Conservation (phyloP, 805 yeast genomes). For the Ogataea zsoltii region DNA sequence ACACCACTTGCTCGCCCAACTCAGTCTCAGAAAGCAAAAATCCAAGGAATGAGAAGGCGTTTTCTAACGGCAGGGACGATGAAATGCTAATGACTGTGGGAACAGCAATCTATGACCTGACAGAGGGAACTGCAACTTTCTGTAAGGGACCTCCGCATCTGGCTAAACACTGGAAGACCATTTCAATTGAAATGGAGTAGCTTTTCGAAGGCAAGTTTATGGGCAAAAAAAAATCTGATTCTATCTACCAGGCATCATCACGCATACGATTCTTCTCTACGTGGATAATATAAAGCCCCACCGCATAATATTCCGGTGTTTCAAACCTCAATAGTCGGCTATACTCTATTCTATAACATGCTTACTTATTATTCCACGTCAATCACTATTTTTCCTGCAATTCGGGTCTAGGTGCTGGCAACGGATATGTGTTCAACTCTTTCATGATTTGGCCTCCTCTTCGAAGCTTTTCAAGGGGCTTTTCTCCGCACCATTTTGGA, state of each 20-base stretch:
- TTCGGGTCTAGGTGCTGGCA: not conserved
- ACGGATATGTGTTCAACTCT: not conserved
- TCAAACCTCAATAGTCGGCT: no score
- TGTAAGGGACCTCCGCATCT: slow-evolving; percentile 15
- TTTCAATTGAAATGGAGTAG: slow-evolving; percentile 10
- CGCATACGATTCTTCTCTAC: no score
- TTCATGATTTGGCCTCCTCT: not conserved
- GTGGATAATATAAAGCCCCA: no score
- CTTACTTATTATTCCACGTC: no score
- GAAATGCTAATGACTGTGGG: slow-evolving; percentile 12
- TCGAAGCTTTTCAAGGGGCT: not conserved
- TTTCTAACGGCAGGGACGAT: not conserved
- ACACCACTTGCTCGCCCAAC: slow-evolving; percentile 11
- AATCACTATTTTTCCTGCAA: not conserved
- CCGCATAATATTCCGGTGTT: no score
- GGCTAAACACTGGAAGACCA: slow-evolving; percentile 9
- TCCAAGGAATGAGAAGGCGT: slow-evolving; percentile 6
- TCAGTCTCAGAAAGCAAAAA: slow-evolving; percentile 10
- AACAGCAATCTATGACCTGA: slow-evolving; percentile 12
- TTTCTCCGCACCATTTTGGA: not conserved
- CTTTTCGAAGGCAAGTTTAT: no score
- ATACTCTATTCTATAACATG: no score
- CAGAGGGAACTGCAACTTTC: slow-evolving; percentile 11
- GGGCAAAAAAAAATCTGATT: no score
- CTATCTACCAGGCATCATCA: no score